phyloP scores from a whole-genome alignment of 2,329 filamentous ascomycete genomes.

The Albophoma yamanashiensis region DNA sequence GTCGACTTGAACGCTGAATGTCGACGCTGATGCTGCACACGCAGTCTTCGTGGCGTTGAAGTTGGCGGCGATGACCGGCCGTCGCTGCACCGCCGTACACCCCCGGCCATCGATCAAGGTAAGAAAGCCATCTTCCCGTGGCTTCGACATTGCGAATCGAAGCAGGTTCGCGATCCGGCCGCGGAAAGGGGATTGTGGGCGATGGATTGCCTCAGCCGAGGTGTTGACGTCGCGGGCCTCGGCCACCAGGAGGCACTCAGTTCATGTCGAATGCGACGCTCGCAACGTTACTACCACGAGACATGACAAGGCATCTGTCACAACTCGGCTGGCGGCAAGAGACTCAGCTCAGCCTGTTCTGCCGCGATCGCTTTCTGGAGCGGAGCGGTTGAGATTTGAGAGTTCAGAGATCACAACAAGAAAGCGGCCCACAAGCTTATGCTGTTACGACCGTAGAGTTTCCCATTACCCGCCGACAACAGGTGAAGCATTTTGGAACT shows the following conservation, averaged over 20 bases:
- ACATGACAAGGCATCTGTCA: background rate
- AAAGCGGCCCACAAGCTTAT: background rate
- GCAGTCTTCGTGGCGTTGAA: background rate
- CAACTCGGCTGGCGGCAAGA: background rate
- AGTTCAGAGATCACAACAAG: too few species aligned
- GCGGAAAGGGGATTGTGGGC: background rate
- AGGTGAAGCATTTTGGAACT: background rate
- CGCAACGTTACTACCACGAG: background rate
- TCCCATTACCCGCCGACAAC: background rate
- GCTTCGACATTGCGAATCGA: background rate
- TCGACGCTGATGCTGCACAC: background rate
- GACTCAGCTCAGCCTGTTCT: background rate
- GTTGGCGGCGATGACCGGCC: background rate
- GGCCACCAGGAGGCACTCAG: background rate
- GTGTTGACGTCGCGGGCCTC: background rate
- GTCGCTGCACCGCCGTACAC: background rate
- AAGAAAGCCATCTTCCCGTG: background rate
- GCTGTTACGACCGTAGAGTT: background rate
- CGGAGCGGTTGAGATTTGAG: background rate
- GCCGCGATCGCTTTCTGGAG: background rate
- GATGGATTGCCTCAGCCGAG: background rate
- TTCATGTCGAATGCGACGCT: background rate
- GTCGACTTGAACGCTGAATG: background rate
- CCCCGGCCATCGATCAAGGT: background rate
- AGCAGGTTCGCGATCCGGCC: background rate